Percentiles rank a stretch among this genome's conserved stretches.
phyloP scores from a whole-genome alignment of 352 stramenopile genomes.

The Globisporangium ultimum region DNA sequence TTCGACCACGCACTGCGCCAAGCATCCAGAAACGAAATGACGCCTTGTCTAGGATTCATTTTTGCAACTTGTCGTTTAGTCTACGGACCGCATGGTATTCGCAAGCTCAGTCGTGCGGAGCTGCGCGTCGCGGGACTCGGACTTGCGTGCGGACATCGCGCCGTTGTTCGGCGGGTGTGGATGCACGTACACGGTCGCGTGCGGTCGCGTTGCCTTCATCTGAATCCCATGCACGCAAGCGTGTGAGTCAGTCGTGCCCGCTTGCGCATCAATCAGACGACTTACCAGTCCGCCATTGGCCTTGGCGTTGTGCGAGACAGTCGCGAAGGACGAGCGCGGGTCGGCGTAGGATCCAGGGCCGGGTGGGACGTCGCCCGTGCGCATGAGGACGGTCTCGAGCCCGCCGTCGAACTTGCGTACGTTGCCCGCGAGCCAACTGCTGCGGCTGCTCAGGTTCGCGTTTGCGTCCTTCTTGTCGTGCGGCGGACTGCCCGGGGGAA shows the following conservation, averaged over 20 bases:
- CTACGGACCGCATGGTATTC: not conserved
- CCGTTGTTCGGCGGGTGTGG: not conserved
- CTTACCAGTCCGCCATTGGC: conserved; percentile 20
- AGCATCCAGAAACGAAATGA: too few relatives aligned
- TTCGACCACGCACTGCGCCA: too few relatives aligned
- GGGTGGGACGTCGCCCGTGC: conserved; percentile 60
- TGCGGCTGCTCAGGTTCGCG: conserved; percentile 73
- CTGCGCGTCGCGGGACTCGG: conserved; percentile 14
- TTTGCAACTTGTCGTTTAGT: too few relatives aligned
- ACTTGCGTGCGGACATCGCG: conserved; percentile 5
- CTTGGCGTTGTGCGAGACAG: conserved; percentile 75
- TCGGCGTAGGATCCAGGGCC: conserved; percentile 70
- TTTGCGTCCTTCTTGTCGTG: conserved; percentile 56
- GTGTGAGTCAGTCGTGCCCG: too few relatives aligned
- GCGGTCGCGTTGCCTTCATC: conserved; percentile 16
- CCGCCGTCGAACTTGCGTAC: conserved; percentile 63
- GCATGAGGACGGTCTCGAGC: conserved; percentile 72
- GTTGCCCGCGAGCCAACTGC: conserved; percentile 76
- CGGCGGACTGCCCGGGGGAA: conserved; percentile 34
- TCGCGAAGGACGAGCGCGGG: conserved; percentile 66
- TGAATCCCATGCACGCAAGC: conserved; percentile 2
- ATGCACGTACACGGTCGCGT: not conserved
- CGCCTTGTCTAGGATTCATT: too few relatives aligned
- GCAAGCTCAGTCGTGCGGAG: conserved; percentile 11
- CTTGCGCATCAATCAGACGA: conserved; percentile 4